Base-by-base conservation (phyloP, 768 basidiomycete genomes). In the Panaeolus cyanescens region DNA sequence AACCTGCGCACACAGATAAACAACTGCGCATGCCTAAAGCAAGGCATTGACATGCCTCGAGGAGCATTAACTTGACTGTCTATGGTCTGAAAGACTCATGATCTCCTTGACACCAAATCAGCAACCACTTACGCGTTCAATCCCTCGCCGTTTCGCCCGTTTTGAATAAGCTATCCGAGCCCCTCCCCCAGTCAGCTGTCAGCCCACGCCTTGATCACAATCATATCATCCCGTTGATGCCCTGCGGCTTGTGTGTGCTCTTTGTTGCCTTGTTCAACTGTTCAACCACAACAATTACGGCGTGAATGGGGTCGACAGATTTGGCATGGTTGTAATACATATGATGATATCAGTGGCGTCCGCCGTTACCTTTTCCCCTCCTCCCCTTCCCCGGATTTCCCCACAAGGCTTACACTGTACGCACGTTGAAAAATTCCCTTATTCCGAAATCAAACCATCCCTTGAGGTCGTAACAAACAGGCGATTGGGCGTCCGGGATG, bases 361-460 rank as follows among this genome's bases (percentile, higher is more conserved):
- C 30, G 25, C 45, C 25, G 45, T 50, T 50, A 20, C 45, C 45
- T 28, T 50, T 50, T 22, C 45, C 45, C 45, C 45, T 50, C 45
- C 45, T 28, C 42, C 45, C 45, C 45, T 50, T 50, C 45, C 45
- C 45, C 45, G 45, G 28, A 50, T 50, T 50, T 50, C 45, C 45
- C 45, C 45, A 50, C 45, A 50, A 25, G 45, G 25, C 10, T 28
- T 50, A 42, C 40, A 50, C 28, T 50, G 45, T 28, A 50, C 22
- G 13, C 28, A 28, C 45, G n/a, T n/a, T n/a, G n/a, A 50, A 28
- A 50, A 50, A 50, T 50, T 50, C 17, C 25, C 45, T 50, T 50
- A 50, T 50, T 50, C 45, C 45, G 15, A 9, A 50, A n/a, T 50
- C 45, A 13, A 50, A 50, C 45, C 22, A 50, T 50, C 45, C 45